phyloP scores from a whole-genome alignment of 495 filamentous ascomycete genomes.

The Aspergillus taichungensis region DNA sequence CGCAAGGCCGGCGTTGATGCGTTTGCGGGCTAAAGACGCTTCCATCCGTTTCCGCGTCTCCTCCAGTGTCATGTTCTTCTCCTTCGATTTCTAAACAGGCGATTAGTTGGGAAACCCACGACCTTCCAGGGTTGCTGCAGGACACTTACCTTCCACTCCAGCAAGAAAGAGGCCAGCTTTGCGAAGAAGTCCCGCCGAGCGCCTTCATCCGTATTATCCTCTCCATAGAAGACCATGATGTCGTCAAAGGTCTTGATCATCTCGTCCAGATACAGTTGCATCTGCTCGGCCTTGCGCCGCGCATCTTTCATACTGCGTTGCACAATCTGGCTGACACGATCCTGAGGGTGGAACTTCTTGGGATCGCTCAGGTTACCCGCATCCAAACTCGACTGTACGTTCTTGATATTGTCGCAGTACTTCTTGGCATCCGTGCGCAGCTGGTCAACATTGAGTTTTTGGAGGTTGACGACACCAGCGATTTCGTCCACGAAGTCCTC shows the following conservation, averaged over 20 bases:
- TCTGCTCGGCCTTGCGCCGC: constrained; percentile 88
- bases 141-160: constrained; percentile 74
- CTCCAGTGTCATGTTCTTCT: constrained; percentile 83
- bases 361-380: constrained; percentile 91
- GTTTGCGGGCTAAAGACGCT: constrained; percentile 82
- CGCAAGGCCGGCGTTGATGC: constrained; percentile 53
- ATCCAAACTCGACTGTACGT: constrained; percentile 85
- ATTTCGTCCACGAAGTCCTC: constrained; percentile 84
- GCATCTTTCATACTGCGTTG: constrained; percentile 96
- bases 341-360: constrained; percentile 96
- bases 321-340: constrained; percentile 85
- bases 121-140: not conserved
- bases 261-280: constrained; percentile 87
- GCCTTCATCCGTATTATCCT: constrained; percentile 86
- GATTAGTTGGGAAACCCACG: not conserved
- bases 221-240: constrained; percentile 94
- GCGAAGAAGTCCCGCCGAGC: constrained; percentile 94
- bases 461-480: constrained; percentile 64
- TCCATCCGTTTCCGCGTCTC: constrained; percentile 78
- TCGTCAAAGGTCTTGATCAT: constrained; percentile 88
- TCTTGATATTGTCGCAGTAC: constrained; percentile 91
- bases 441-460: constrained; percentile 94
- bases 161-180: constrained; percentile 85
- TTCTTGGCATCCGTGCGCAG: constrained; percentile 80
- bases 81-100: constrained; percentile 57